Evolutionary conservation across 1,284 basidiomycete species (phyloP).

Genomic region (Anthracocystis setariae): DNA sequence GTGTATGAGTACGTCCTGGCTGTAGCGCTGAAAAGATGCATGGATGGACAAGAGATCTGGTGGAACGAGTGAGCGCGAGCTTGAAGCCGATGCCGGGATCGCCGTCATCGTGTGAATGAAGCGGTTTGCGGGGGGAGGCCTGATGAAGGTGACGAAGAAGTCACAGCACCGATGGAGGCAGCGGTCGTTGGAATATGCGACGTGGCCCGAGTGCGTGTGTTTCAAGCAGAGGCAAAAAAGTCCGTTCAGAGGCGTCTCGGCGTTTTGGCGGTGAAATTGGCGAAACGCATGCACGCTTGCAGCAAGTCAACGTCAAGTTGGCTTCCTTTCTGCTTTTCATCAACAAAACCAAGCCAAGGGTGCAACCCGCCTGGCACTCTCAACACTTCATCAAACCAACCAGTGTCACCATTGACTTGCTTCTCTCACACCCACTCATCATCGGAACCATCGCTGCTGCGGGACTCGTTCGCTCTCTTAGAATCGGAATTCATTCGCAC

Average conservation of each 20-base stretch:
- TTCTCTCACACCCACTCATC: background rate
- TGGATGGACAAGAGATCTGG: slow-evolving; percentile 33
- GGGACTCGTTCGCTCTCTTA: background rate
- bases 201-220: background rate
- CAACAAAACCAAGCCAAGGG: too few relatives aligned
- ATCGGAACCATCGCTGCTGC: background rate
- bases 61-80: slow-evolving; percentile 21
- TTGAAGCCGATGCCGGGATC: slow-evolving; percentile 12
- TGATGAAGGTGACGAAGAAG: background rate
- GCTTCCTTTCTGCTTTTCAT: background rate
- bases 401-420: background rate
- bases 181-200: background rate
- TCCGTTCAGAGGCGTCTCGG: background rate
- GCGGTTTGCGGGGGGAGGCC: background rate
- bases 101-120: slow-evolving; percentile 10
- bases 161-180: background rate
- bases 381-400: background rate
- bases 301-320: background rate
- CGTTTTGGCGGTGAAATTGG: slow-evolving; percentile 1
- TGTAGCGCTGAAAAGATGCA: slow-evolving; percentile 37
- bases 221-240: background rate
- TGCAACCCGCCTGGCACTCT: background rate
- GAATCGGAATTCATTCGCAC: background rate
- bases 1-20: slow-evolving; percentile 42
- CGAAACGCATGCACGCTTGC: slow-evolving; percentile 9